Evolutionary conservation across 768 basidiomycete genomes (phyloP).

Genomic region (Leccinum aurantiacum): DNA sequence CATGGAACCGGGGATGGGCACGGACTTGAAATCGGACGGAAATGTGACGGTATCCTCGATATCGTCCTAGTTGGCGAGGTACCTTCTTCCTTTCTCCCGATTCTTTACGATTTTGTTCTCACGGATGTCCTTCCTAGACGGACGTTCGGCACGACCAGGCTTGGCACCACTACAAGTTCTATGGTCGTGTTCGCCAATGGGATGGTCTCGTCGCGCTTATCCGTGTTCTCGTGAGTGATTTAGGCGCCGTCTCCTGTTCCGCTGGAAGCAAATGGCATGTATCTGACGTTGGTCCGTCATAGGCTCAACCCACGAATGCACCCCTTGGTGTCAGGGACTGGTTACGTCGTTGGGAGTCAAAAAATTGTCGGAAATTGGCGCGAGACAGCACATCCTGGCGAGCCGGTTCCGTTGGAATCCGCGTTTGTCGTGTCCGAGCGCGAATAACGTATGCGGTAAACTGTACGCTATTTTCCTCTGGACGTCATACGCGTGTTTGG

Average conservation of each 20-base stretch:
- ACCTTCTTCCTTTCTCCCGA: background rate
- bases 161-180: slow-evolving; percentile 47
- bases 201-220: slow-evolving; percentile 59
- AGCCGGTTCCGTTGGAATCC: slow-evolving; percentile 54
- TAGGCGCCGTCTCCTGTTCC: background rate
- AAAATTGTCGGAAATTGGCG: slow-evolving; percentile 78
- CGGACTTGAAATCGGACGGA: slow-evolving; percentile 26
- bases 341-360: slow-evolving; percentile 63
- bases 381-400: slow-evolving; percentile 33
- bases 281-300: slow-evolving; percentile 9
- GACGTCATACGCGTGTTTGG: background rate
- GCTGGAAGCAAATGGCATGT: background rate
- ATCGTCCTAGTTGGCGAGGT: slow-evolving; percentile 63
- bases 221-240: slow-evolving; percentile 36
- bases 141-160: slow-evolving; percentile 47
- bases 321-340: slow-evolving; percentile 43
- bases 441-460: slow-evolving; percentile 20
- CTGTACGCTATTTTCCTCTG: background rate
- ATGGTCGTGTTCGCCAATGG: slow-evolving; percentile 57
- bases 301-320: slow-evolving; percentile 7
- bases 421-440: slow-evolving; percentile 61
- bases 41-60: slow-evolving; percentile 59
- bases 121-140: slow-evolving; percentile 37
- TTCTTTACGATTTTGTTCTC: background rate
- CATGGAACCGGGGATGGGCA: slow-evolving; percentile 22